Evolutionary conservation across 1,284 basidiomycete genomes (phyloP).

Genomic region (Pisolithus thermaeus): DNA sequence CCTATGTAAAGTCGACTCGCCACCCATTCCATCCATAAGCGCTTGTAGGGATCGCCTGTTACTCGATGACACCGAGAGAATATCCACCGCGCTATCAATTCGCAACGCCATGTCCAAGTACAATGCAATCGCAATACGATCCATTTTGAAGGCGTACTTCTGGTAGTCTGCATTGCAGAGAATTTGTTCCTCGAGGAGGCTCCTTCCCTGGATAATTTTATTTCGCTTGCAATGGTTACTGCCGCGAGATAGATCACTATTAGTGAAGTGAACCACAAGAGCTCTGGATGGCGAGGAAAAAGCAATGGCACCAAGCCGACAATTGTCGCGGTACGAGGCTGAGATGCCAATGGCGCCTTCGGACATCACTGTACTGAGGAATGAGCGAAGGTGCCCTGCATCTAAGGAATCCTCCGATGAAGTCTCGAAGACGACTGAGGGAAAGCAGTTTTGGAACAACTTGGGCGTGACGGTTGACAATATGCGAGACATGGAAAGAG

Average conservation of each 20-base stretch:
- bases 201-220: slow-evolving; percentile 13
- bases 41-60: slow-evolving; percentile 31
- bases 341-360: background rate
- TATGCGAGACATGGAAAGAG: background rate
- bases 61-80: slow-evolving; percentile 31
- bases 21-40: slow-evolving; percentile 36
- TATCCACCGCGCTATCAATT: slow-evolving; percentile 39
- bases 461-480: background rate
- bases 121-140: slow-evolving; percentile 37
- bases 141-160: slow-evolving; percentile 42
- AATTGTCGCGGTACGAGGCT: background rate
- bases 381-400: background rate
- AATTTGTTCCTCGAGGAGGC: slow-evolving; percentile 25
- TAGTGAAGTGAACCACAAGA: background rate
- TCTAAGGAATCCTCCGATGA: background rate
- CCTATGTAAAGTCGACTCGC: slow-evolving; percentile 25
- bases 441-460: background rate
- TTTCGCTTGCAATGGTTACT: background rate
- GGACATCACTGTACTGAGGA: background rate
- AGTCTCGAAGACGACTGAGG: background rate
- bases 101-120: slow-evolving; percentile 34
- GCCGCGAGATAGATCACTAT: background rate
- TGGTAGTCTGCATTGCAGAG: slow-evolving; percentile 22
- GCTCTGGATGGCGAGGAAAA: background rate
- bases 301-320: background rate